Evolutionary conservation across 257 asterid species (phyloP).

Genomic region (Scutellaria galericulata): DNA sequence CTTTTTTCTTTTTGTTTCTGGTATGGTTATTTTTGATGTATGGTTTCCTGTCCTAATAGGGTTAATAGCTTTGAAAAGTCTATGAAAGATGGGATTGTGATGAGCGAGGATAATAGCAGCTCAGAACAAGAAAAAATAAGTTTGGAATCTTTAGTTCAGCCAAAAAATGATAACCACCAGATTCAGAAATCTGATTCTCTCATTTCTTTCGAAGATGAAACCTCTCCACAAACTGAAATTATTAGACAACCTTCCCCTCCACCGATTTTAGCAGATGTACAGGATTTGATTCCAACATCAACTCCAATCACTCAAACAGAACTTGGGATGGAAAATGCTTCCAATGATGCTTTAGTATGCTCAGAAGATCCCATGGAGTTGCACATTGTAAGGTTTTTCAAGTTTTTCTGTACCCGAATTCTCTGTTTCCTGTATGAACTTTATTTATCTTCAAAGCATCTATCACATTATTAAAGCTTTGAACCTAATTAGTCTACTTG

Average conservation of each 20-base stretch:
- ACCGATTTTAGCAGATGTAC: constrained; percentile 82
- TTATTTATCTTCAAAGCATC: constrained; percentile 22
- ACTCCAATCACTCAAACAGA: constrained; percentile 50
- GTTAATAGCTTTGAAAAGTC: constrained; percentile 54
- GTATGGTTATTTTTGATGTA: constrained; percentile 20
- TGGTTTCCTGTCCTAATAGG: constrained; percentile 43
- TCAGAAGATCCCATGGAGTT: constrained; percentile 84
- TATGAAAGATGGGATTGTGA: constrained; percentile 49
- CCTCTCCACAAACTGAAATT: constrained; percentile 52
- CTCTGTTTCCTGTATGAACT: constrained; percentile 21
- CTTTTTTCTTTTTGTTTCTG: constrained; percentile 25
- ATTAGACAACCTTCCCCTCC: constrained; percentile 87
- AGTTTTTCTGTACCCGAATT: constrained; percentile 22
- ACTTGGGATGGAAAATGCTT: constrained; percentile 46
- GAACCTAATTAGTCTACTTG: constrained; percentile 29
- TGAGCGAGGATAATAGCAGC: constrained; percentile 47
- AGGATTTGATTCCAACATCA: constrained; percentile 69
- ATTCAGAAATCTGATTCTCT: constrained; percentile 69
- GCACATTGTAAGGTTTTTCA: constrained; percentile 72
- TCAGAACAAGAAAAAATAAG: constrained; percentile 51
- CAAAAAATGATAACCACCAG: constrained; percentile 47
- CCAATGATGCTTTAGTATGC: constrained; percentile 57
- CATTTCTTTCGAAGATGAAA: constrained; percentile 81
- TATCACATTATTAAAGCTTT: constrained; percentile 23
- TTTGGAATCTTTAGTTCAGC: constrained; percentile 50